These are phyloP conservation scores for Salicornia ramosissima DNA, from an alignment of 148 eudicot genomes.

Conservation along the genomic window DNA sequence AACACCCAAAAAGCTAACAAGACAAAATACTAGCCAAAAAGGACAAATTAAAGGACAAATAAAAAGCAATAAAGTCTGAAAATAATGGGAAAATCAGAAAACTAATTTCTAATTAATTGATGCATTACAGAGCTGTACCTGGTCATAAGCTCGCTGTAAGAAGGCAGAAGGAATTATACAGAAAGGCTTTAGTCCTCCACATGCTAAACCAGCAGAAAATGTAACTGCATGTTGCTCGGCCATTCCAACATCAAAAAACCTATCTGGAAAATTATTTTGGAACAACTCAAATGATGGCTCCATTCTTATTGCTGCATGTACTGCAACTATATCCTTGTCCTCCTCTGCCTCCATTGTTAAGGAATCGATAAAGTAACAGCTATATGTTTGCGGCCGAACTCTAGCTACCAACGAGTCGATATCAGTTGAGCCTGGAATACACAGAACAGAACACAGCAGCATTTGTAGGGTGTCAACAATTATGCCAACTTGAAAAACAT, in stretches of 20 bases:
- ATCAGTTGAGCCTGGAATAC: constrained; percentile 32
- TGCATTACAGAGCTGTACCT: constrained; percentile 52
- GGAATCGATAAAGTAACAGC: constrained; percentile 66
- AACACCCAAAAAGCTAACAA: too few relatives aligned
- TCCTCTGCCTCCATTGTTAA: constrained; percentile 50
- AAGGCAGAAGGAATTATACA: constrained; percentile 85
- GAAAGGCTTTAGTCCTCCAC: constrained; percentile 91
- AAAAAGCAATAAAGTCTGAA: too few relatives aligned
- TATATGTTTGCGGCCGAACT: constrained; percentile 47
- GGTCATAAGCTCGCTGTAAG: constrained; percentile 91
- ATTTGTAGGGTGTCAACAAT: not conserved
- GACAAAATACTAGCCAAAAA: too few relatives aligned
- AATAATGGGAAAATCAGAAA: too few relatives aligned
- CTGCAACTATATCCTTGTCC: constrained; percentile 75
- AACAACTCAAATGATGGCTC: constrained; percentile 54
- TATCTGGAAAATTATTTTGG: constrained; percentile 59
- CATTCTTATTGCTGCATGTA: constrained; percentile 77
- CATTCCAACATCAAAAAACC: constrained; percentile 85
- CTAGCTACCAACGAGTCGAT: constrained; percentile 29
- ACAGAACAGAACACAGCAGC: constrained; percentile 10
- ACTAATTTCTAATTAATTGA: too few relatives aligned
- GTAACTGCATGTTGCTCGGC: constrained; percentile 98
- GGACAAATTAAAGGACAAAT: too few relatives aligned
- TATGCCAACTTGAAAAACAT: not conserved
- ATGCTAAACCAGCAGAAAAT: constrained; percentile 83